Base-by-base conservation (phyloP, 306 rosid species). In the Trifolium fragiferum region DNA sequence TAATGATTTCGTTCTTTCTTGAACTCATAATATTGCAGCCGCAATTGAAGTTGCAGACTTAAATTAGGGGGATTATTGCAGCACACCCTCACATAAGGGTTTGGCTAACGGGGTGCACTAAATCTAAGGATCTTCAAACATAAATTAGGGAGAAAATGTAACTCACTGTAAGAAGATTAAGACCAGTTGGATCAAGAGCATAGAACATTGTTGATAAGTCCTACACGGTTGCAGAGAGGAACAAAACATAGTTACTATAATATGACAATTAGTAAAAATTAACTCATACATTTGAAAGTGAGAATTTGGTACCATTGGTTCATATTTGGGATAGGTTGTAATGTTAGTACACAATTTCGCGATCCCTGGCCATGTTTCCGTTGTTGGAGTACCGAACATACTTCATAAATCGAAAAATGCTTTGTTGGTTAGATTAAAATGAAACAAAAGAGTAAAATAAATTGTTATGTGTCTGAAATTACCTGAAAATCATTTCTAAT, bases 321-420 rank as follows among this genome's bases (percentile, higher is more conserved):
- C 0, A 63, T 1, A 25, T 40, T 27, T 2, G 30, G 41, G 12
- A 15, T 41, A 64, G 6, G 0, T 6, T 23, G 6, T n/a, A 19
- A 62, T 18, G 66, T 3, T 1, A 1, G 49, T 1, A 32, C 33
- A 19, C 32, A 63, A 18, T 10, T 5, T 6, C 41, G 30, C 32
- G 62, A 70, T 18, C 58, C 77, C 80, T 5, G 77, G 77, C 77
- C 80, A 75, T 0, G 77, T 68, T 15, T 64, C 64, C 51, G 63
- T 74, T 33, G 68, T 62, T 9, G 80, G 84, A 23, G 80, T 70
- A 23, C 84, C 84, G 30, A 70, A 62, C 30, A 75, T 3, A 32
- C 84, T 80, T 80, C 21, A 58, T 41, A 49, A 0, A 37, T 32
- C 32, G 13, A 61, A 63, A 75, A 68, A 38, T 6, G 43, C 2